Evolutionary conservation across 306 rosid species (phyloP).

Genomic region (Cucurbita ficifolia): DNA sequence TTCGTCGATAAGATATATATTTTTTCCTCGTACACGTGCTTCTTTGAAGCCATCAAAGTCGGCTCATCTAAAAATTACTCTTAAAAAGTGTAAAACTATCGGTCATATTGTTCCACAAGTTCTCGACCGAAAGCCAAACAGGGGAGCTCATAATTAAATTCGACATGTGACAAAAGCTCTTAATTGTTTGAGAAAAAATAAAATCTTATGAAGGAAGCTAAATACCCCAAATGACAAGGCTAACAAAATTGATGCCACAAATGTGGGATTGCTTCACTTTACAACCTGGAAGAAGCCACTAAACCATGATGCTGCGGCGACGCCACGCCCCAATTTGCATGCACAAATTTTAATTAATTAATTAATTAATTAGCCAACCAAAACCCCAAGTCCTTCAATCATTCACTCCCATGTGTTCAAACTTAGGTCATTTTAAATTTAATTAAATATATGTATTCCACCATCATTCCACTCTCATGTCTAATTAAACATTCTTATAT

Average conservation of each 20-base stretch:
- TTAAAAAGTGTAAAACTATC: too few relatives aligned
- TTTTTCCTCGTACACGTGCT: too few relatives aligned
- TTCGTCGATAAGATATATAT: too few relatives aligned
- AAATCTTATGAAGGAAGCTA: neutral
- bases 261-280: neutral
- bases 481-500: neutral
- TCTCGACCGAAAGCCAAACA: too few relatives aligned
- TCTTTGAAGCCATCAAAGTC: too few relatives aligned
- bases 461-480: neutral
- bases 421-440: neutral
- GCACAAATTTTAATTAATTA: too few relatives aligned
- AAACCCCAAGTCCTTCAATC: neutral
- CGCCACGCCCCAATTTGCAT: neutral
- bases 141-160: too few relatives aligned
- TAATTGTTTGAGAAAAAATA: too few relatives aligned
- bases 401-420: neutral
- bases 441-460: neutral
- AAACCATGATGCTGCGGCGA: neutral
- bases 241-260: neutral
- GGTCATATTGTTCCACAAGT: too few relatives aligned
- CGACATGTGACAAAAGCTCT: too few relatives aligned
- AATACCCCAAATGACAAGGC: neutral
- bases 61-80: too few relatives aligned
- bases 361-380: neutral
- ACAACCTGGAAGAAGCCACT: neutral